Evolutionary conservation across 2,329 filamentous ascomycete genomes (phyloP), one percentile per base, ranked within the genome.

Genomic region (Neonectria faginata): DNA sequence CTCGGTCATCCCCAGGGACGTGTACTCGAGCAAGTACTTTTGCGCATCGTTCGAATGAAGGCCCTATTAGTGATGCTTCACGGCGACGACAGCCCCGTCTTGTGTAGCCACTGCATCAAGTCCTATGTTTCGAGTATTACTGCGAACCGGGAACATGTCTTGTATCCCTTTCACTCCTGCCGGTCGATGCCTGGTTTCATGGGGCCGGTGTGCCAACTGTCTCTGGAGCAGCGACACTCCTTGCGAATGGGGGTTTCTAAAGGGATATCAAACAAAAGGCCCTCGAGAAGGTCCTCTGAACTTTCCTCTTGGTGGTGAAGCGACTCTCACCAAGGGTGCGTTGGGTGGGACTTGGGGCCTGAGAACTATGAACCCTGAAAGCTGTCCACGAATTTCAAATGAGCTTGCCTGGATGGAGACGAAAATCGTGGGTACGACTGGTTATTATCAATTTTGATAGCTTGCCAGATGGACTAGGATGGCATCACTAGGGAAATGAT

Each of bases 1-100:
- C 16, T 62, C 20, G 59, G 22, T 10, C 59, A 62, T 29, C 52
- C 51, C 1, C 31, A n/a, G 12, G 59, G 59, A 9, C 8, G 27
- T n/a, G n/a, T n/a, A n/a, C n/a, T n/a, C n/a, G n/a, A n/a, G n/a
- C n/a, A n/a, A n/a, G n/a, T n/a, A n/a, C n/a, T n/a, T n/a, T n/a
- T n/a, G n/a, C n/a, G n/a, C n/a, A n/a, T n/a, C n/a, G n/a, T n/a
- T n/a, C n/a, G n/a, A n/a, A n/a, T n/a, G n/a, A n/a, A 57, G 22
- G 36, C 59, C 25, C 44, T 62, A 7, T 4, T 62, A 3, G 39
- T 62, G 2, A 45, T 52, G 22, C 42, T 51, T 16, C 18, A 33
- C 12, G 59, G 59, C n/a, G 6, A 14, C 5, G 10, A 39, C 5
- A 62, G 57, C 14, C 59, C 33, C 2, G 11, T 57, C 18, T 29